Evolutionary conservation across 805 yeast species (phyloP), one percentile per base, ranked within the genome.

Genomic region (Starmerella ratchasimensis): DNA sequence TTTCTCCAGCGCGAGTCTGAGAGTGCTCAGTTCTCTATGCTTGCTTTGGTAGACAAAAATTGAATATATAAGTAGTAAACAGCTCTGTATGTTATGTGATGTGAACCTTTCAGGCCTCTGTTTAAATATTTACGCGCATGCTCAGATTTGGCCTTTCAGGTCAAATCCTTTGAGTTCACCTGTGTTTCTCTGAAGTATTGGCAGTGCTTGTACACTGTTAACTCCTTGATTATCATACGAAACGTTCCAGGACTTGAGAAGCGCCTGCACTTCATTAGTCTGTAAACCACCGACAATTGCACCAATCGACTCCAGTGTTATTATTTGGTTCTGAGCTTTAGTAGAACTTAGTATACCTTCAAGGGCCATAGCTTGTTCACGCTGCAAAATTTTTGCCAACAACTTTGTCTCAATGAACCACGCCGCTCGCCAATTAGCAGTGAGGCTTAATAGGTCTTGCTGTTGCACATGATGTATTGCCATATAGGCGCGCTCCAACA

Each of bases 71-170:
- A 22, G 25, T 11, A 11, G 10, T 22, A 11, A 7, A 7, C 25
- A 22, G 11, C 11, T 22, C 7, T 11, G 11, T 22, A 7, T 22
- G 10, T 22, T 22, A 7, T 22, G 10, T 11, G 25, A 22, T 8
- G 7, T 22, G 11, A 8, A 22, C 11, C 25, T 22, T 22, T 11
- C 25, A 8, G 25, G 25, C 25, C 7, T 22, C 20, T 11, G n/a
- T 17, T 28, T 31, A 9, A 5, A n/a, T 31, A 31, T 4, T 17
- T 11, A 16, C 7, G 4, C 16, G 5, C 15, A 5, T 19, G 9
- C 30, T 14, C 20, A 37, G 15, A 40, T 66, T 58, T 86, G 96
- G 1, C 97, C 97, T 62, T 86, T 86, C 44, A 88, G 84, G 53
- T 86, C 96, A 11, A 86, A 74, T 67, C 76, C 42, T 62, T 70